A percentile compares a stretch with the other conserved stretches of the same genome.
Evolutionary conservation across 768 basidiomycete species (phyloP).

Genomic region (Cystobasidium onofrii): DNA sequence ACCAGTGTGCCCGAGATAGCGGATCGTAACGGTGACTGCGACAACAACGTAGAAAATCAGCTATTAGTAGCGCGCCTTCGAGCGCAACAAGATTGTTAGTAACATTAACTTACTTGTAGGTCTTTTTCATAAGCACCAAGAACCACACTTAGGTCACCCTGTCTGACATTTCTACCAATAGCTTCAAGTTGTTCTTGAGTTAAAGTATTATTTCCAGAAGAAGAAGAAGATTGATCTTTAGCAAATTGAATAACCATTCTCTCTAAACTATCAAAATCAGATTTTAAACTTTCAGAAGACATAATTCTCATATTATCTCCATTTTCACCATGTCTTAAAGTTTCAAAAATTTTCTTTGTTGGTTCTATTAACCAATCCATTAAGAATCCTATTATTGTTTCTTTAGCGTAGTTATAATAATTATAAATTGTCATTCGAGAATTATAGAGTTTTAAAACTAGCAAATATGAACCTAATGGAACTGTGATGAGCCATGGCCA

Average conservation of each 20-base stretch:
- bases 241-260: constrained; percentile 84
- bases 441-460: constrained; percentile 52
- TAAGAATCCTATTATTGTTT: constrained; percentile 66
- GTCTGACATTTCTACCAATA: constrained; percentile 59
- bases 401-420: constrained; percentile 55
- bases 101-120: constrained; percentile 54
- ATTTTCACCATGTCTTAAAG: constrained; percentile 60
- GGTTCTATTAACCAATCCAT: constrained; percentile 80
- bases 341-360: constrained; percentile 67
- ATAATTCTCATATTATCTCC: constrained; percentile 60
- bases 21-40: constrained; percentile 66
- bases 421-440: constrained; percentile 57
- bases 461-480: constrained; percentile 60
- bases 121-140: constrained; percentile 83
- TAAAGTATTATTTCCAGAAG: constrained; percentile 56
- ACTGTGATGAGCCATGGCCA: constrained; percentile 77
- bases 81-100: too few relatives aligned
- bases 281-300: constrained; percentile 67
- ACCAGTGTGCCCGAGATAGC: constrained; percentile 71
- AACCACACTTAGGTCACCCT: constrained; percentile 79
- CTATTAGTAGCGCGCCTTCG: too few relatives aligned
- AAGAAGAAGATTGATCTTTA: constrained; percentile 51
- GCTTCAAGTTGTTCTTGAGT: constrained; percentile 57
- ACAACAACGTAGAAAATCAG: too few relatives aligned
- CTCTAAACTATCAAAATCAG: constrained; percentile 80